A percentile compares a stretch with the other conserved stretches of the same genome.
Conservation (phyloP, 139 green algal genomes). For the Deuterostichococcus epilithicus region DNA sequence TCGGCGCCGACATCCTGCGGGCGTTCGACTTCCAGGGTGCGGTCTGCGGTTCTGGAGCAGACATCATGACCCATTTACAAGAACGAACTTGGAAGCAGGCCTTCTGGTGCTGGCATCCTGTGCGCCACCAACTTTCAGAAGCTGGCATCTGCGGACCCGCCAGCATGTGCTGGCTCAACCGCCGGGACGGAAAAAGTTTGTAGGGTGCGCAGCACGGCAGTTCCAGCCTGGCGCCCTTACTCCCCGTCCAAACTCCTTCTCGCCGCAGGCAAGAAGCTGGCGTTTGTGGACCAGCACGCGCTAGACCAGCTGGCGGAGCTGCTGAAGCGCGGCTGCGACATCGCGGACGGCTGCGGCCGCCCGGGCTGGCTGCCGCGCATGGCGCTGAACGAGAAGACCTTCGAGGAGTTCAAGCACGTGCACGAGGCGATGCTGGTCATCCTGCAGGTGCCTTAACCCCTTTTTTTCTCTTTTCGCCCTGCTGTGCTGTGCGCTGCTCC, state of each 20-base stretch:
- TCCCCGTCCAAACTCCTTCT: background rate
- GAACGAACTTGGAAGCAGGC: too few relatives aligned
- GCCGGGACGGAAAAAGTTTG: too few relatives aligned
- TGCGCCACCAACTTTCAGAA: too few relatives aligned
- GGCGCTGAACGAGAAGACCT: slow-evolving; percentile 29
- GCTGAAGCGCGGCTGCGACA: slow-evolving; percentile 3
- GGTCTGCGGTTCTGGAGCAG: background rate
- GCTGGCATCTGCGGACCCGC: too few relatives aligned
- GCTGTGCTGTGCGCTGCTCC: background rate
- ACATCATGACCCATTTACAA: too few relatives aligned
- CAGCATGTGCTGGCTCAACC: too few relatives aligned
- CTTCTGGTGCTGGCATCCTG: too few relatives aligned
- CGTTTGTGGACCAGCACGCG: background rate
- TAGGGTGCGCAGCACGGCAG: too few relatives aligned
- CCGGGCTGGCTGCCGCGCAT: slow-evolving; percentile 53
- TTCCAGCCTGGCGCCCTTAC: too few relatives aligned
- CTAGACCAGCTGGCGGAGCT: slow-evolving; percentile 21
- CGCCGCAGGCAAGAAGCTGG: slow-evolving; percentile 14
- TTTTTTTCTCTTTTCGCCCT: background rate
- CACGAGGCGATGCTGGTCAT: slow-evolving; percentile 39
- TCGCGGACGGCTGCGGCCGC: background rate
- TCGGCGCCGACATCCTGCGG: slow-evolving; percentile 33
- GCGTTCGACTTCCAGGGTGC: slow-evolving; percentile 38
- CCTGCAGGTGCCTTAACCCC: slow-evolving; percentile 26
- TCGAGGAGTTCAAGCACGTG: slow-evolving; percentile 33